Evolutionary conservation across 495 filamentous ascomycete species (phyloP).

Genomic region (Pseudoneurospora amorphoporcata): DNA sequence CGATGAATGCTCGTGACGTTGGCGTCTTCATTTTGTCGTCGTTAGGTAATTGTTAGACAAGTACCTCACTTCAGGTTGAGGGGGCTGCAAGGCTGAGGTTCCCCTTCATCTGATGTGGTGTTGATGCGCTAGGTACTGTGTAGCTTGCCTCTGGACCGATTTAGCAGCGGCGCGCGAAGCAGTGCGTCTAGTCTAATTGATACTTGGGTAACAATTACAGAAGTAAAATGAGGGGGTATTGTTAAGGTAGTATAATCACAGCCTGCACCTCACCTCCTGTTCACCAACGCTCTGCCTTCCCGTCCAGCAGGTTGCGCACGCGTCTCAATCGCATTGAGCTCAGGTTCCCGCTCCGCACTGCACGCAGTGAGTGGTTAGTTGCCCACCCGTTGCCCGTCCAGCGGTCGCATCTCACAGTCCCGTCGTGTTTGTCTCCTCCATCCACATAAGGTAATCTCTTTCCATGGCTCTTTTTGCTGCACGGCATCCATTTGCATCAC

Average conservation of each 20-base stretch:
- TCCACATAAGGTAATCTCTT: too few relatives aligned
- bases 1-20: not conserved
- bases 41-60: not conserved
- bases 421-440: not conserved
- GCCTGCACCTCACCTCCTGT: not conserved
- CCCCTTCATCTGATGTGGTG: not conserved
- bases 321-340: not conserved
- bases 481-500: not conserved
- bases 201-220: not conserved
- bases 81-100: not conserved
- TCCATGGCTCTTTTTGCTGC: too few relatives aligned
- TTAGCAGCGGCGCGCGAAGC: not conserved
- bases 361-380: too few relatives aligned
- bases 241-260: not conserved
- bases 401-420: not conserved
- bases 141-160: not conserved
- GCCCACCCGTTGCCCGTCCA: not conserved
- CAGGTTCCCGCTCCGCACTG: not conserved
- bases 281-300: not conserved
- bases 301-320: too few relatives aligned
- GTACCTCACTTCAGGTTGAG: not conserved
- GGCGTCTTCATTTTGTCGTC: not conserved
- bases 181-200: not conserved
- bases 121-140: not conserved
- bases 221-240: fast-evolving